A percentile compares a stretch with the other conserved stretches of the same genome.
These are phyloP conservation scores for Trapa bicornis DNA, from an alignment of 345 rosid species.

Conservation along the genomic window DNA sequence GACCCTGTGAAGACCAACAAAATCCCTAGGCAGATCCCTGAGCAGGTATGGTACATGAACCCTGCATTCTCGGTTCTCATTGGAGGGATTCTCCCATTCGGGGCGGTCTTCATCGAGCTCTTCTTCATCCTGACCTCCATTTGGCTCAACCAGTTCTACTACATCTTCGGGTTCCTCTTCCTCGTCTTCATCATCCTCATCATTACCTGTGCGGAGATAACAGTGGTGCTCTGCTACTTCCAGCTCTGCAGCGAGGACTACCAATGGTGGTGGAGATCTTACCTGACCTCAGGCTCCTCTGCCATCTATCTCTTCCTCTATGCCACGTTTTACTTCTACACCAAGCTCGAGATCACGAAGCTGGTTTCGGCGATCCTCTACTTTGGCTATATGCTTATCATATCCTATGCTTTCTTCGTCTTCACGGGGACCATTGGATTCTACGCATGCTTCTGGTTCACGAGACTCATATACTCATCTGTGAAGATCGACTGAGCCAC, in stretches of 20 bases:
- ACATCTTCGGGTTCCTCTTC: too few species aligned
- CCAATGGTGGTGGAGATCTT: too few species aligned
- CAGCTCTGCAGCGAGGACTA: conserved; percentile 15
- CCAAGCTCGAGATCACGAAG: conserved; percentile 29
- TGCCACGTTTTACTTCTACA: conserved; percentile 20
- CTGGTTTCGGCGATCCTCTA: conserved; percentile 22
- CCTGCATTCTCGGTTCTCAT: conserved; percentile 23
- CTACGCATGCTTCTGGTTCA: neutral
- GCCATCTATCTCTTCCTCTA: too few species aligned
- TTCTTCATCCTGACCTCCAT: too few species aligned
- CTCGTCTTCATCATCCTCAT: conserved; percentile 1
- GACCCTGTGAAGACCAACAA: too few species aligned
- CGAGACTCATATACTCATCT: neutral
- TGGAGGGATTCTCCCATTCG: conserved; percentile 25
- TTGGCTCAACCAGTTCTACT: too few species aligned
- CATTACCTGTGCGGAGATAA: conserved; percentile 30
- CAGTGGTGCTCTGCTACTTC: conserved; percentile 29
- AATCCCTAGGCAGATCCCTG: conserved; percentile 31
- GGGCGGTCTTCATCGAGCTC: too few species aligned
- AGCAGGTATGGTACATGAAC: conserved; percentile 27
- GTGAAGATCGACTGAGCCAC: neutral
- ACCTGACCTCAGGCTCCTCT: too few species aligned
- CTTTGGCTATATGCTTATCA: conserved; percentile 29
- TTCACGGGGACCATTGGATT: conserved; percentile 15
- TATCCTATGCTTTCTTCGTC: conserved; percentile 26